phyloP scores from a whole-genome alignment of 805 yeast species.

The Nakazawaea sp. region DNA sequence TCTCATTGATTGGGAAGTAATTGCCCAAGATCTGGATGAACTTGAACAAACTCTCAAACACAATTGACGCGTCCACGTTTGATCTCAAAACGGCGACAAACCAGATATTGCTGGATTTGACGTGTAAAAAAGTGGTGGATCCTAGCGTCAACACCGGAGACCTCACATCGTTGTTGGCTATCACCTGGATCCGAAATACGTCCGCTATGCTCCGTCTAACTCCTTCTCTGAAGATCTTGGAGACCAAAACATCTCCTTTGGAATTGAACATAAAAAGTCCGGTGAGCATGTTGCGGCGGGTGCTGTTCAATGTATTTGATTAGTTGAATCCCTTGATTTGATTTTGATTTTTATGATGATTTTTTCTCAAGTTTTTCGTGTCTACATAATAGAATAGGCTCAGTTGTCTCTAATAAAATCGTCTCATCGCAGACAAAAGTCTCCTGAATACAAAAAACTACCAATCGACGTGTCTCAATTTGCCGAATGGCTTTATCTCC shows the following conservation, averaged over 20 bases:
- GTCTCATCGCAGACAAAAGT: too few relatives aligned
- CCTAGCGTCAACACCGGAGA: slow-evolving; percentile 82
- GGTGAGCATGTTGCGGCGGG: slow-evolving; percentile 55
- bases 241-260: slow-evolving; percentile 78
- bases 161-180: slow-evolving; percentile 51
- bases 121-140: slow-evolving; percentile 83
- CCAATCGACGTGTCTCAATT: slow-evolving; percentile 37
- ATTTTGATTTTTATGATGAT: neutral
- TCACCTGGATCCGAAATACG: slow-evolving; percentile 88
- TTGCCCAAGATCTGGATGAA: slow-evolving; percentile 46
- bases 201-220: slow-evolving; percentile 76
- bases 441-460: too few relatives aligned
- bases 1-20: slow-evolving; percentile 37
- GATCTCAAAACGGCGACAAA: slow-evolving; percentile 85
- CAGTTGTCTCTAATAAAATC: too few relatives aligned
- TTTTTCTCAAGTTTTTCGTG: too few relatives aligned
- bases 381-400: too few relatives aligned
- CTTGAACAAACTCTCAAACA: slow-evolving; percentile 72
- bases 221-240: slow-evolving; percentile 67
- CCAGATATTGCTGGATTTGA: slow-evolving; percentile 59
- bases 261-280: slow-evolving; percentile 74
- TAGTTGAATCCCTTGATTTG: neutral
- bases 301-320: neutral
- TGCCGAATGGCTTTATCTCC: slow-evolving; percentile 42
- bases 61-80: slow-evolving; percentile 75